Percentiles rank a stretch among this genome's conserved stretches.
Evolutionary conservation across 176 grass and related monocot genomes (phyloP).

Genomic region (sorghum (Sorghum bicolor)): Sorghum_bicolor_NCBIv3 NC_012875.2:50581501-50582000

Average conservation of each 20-base stretch:
- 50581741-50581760: conserved; percentile 57
- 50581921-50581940: too few species aligned
- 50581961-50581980: background rate
- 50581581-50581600: too few species aligned
- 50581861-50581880: conserved; percentile 42
- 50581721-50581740: conserved; percentile 34
- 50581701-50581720: conserved; percentile 60
- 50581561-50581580: background rate
- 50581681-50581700: conserved; percentile 49
- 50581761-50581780: conserved; percentile 29
- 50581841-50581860: conserved; percentile 47
- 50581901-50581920: conserved; percentile 12
- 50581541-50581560: background rate
- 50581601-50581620: background rate
- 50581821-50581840: conserved; percentile 28
- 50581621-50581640: background rate
- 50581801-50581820: background rate
- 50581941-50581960: background rate
- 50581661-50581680: conserved; percentile 49
- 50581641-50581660: conserved; percentile 52
- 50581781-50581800: conserved; percentile 15
- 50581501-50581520: background rate
- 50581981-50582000: background rate
- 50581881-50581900: conserved; percentile 52
- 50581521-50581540: background rate